These are phyloP conservation scores for Aeschynomene evenia DNA, from an alignment of 306 rosid species.

Conservation along the genomic window DNA sequence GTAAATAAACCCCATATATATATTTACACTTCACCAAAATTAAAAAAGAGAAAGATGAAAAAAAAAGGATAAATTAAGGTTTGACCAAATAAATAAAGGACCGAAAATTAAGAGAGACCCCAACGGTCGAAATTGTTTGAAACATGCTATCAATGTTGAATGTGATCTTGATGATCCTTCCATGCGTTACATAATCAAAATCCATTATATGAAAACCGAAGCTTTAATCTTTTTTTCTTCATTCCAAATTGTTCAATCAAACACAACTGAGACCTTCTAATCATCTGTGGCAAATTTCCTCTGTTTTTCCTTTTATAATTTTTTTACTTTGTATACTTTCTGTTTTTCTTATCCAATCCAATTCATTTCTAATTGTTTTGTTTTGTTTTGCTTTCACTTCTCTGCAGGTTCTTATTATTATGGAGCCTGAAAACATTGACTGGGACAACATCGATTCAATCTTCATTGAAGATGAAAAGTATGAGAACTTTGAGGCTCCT, in stretches of 20 bases:
- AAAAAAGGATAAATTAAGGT: too few species aligned
- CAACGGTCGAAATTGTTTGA: slow-evolving; percentile 39
- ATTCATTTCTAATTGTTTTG: background rate
- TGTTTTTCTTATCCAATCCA: background rate
- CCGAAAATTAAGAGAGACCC: background rate
- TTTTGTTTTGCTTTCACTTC: background rate
- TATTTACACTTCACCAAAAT: background rate
- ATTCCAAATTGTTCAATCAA: background rate
- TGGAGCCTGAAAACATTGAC: slow-evolving; percentile 57
- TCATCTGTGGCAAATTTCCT: background rate
- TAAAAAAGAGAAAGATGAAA: background rate
- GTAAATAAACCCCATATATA: too few species aligned
- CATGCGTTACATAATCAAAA: slow-evolving; percentile 27
- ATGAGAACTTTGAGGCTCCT: slow-evolving; percentile 49
- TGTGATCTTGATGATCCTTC: background rate
- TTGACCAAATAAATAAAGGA: background rate
- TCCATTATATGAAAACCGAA: background rate
- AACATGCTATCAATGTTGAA: background rate
- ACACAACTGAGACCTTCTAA: background rate
- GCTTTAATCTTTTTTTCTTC: background rate
- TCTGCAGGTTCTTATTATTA: slow-evolving; percentile 20
- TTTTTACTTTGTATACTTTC: background rate
- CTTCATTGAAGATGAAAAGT: slow-evolving; percentile 39
- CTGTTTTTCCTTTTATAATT: background rate
- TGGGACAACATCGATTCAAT: slow-evolving; percentile 48